Conservation (phyloP, 352 stramenopile species). For the Phytophthora agathidicida region DNA sequence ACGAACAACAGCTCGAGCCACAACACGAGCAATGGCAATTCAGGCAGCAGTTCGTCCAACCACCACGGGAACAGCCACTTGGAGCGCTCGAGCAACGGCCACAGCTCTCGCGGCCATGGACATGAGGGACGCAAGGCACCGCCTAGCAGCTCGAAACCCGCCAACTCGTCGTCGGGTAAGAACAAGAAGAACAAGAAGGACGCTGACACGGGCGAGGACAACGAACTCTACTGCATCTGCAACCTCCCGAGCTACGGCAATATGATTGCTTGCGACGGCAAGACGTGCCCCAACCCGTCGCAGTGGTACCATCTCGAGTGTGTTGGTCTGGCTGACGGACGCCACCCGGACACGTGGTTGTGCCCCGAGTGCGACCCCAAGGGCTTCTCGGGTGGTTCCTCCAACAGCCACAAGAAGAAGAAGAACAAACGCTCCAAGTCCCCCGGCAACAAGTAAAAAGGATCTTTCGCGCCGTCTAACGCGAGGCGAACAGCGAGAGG, state of each 20-base stretch:
- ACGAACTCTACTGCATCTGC: conserved; percentile 90
- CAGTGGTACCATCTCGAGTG: conserved; percentile 91
- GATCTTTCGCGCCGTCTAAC: not conserved
- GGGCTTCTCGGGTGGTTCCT: conserved; percentile 56
- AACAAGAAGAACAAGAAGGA: conserved; percentile 73
- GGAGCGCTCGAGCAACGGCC: conserved; percentile 20
- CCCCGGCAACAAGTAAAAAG: conserved; percentile 66
- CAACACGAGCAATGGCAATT: conserved; percentile 26
- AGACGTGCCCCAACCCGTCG: conserved; percentile 87
- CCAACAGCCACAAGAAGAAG: conserved; percentile 87
- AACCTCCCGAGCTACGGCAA: conserved; percentile 88
- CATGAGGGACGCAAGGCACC: conserved; percentile 39
- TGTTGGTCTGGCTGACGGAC: conserved; percentile 79
- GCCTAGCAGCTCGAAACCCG: conserved; percentile 28
- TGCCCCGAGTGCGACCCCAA: conserved; percentile 88
- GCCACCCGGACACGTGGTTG: conserved; percentile 86
- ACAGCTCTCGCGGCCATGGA: conserved; percentile 18
- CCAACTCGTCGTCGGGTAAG: conserved; percentile 35
- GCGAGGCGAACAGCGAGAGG: conserved; percentile 15
- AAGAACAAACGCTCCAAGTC: conserved; percentile 88
- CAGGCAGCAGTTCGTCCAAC: conserved; percentile 14
- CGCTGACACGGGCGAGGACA: conserved; percentile 75
- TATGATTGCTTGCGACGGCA: conserved; percentile 90
- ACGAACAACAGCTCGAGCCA: conserved; percentile 26
- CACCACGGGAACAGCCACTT: conserved; percentile 20